A percentile compares a stretch with the other conserved stretches of the same genome.
phyloP scores from a whole-genome alignment of 192 early-diverging fungal genomes.

The Backusella westeae region DNA sequence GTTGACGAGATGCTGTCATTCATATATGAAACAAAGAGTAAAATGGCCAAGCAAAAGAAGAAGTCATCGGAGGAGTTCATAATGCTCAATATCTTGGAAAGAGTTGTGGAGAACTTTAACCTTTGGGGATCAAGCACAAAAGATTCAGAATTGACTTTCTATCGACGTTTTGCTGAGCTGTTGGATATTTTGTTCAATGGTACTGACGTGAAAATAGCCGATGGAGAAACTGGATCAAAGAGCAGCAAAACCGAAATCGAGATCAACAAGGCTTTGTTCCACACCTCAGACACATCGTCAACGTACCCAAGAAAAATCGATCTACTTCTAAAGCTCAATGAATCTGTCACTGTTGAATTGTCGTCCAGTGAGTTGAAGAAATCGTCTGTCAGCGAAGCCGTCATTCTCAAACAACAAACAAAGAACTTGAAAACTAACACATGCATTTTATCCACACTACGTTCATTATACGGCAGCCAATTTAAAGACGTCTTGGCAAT shows the following conservation, averaged over 20 bases:
- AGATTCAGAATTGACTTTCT: not conserved
- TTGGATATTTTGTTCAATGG: not conserved
- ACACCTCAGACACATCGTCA: not conserved
- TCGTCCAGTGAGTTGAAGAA: constrained; percentile 14
- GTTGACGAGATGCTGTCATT: too few relatives aligned
- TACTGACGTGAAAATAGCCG: not conserved
- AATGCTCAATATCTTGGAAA: not conserved
- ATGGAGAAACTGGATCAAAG: not conserved
- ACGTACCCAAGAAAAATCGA: constrained; percentile 9
- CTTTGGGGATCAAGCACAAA: not conserved
- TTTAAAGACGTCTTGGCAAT: constrained; percentile 3
- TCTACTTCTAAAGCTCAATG: not conserved
- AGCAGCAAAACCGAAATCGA: not conserved
- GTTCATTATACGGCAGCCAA: constrained; percentile 1
- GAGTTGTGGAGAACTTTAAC: not conserved
- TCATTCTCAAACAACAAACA: constrained; percentile 1
- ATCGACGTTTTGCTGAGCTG: not conserved
- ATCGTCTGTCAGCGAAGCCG: not conserved
- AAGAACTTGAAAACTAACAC: constrained; percentile 1
- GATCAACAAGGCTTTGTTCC: not conserved
- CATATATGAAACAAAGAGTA: too few relatives aligned
- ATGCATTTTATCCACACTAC: constrained; percentile 6
- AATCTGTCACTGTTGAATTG: not conserved
- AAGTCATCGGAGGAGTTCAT: too few relatives aligned
- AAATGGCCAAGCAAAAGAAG: too few relatives aligned